These are phyloP conservation scores for Neoscytalidium dimidiatum DNA, from an alignment of 2,329 filamentous ascomycete species.

Conservation along the genomic window DNA sequence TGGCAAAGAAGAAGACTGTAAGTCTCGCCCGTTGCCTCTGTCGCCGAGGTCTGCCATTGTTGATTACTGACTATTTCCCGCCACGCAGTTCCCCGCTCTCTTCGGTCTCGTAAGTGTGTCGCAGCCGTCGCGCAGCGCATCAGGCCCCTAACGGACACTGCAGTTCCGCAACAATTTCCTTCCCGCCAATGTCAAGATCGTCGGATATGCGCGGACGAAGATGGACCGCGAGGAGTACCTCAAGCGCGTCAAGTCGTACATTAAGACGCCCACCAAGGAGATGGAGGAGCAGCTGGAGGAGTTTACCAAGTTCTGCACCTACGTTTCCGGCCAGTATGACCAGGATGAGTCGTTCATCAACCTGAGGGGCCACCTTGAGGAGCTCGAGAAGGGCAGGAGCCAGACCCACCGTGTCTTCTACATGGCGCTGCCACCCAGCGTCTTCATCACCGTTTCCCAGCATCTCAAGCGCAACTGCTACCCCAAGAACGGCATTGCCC, in stretches of 20 bases:
- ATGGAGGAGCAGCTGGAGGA: conserved; percentile 92
- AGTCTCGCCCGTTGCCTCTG: conserved; percentile 33
- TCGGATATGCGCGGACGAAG: conserved; percentile 98
- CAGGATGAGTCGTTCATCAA: conserved; percentile 90
- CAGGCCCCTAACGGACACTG: conserved; percentile 27
- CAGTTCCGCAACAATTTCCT: conserved; percentile 99
- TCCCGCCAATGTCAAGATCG: conserved; percentile 90
- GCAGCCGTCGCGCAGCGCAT: conserved; percentile 14
- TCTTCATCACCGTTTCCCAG: conserved; percentile 97
- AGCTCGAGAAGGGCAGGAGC: conserved; percentile 77
- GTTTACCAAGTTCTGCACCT: conserved; percentile 85
- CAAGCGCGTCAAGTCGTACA: conserved; percentile 92
- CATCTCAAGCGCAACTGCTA: conserved; percentile 98
- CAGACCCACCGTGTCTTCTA: conserved; percentile 96
- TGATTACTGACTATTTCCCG: conserved; percentile 28
- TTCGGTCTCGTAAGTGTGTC: conserved; percentile 84
- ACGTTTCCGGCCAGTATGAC: conserved; percentile 97
- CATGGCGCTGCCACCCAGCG: conserved; percentile 96
- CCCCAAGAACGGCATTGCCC: conserved; percentile 83
- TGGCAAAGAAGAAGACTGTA: conserved; percentile 99
- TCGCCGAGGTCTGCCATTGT: conserved; percentile 11
- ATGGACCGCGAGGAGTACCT: conserved; percentile 98
- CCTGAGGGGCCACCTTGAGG: conserved; percentile 81
- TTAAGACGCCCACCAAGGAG: conserved; percentile 98
- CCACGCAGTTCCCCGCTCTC: conserved; percentile 83